These are phyloP conservation scores for Rhizophagus prolifer DNA, from an alignment of 192 early-diverging fungal genomes.

Conservation along the genomic window DNA sequence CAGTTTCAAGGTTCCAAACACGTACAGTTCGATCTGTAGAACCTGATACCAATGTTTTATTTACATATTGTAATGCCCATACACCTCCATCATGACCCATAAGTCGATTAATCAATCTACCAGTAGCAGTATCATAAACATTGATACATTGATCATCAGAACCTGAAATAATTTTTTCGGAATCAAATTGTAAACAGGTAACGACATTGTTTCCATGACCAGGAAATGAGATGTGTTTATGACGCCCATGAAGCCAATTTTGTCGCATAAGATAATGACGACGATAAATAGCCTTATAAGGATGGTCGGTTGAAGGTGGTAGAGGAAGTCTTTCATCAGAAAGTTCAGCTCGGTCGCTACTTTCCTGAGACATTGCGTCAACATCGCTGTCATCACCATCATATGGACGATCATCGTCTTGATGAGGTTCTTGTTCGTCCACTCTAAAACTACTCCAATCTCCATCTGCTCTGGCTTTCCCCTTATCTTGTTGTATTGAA, in stretches of 20 bases:
- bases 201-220: slow-evolving; percentile 85
- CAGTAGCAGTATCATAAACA: slow-evolving; percentile 87
- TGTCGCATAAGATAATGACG: slow-evolving; percentile 75
- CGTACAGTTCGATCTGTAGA: slow-evolving; percentile 94
- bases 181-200: slow-evolving; percentile 95
- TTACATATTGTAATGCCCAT: slow-evolving; percentile 93
- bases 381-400: slow-evolving; percentile 45
- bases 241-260: slow-evolving; percentile 80
- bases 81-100: slow-evolving; percentile 93
- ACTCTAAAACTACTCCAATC: slow-evolving; percentile 11
- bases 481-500: slow-evolving; percentile 17
- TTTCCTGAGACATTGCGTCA: slow-evolving; percentile 40
- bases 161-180: slow-evolving; percentile 93
- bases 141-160: slow-evolving; percentile 91
- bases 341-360: slow-evolving; percentile 34
- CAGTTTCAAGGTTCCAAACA: slow-evolving; percentile 94
- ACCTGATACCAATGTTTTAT: slow-evolving; percentile 87
- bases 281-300: slow-evolving; percentile 81
- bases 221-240: slow-evolving; percentile 75
- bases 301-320: slow-evolving; percentile 42
- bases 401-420: slow-evolving; percentile 37
- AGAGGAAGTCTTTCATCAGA: slow-evolving; percentile 40
- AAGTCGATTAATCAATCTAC: slow-evolving; percentile 68
- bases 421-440: slow-evolving; percentile 6
- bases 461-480: slow-evolving; percentile 15